Percentiles rank a stretch among this genome's conserved stretches.
Evolutionary conservation across 176 grass and related monocot species (phyloP).

Genomic region (Elymus sibiricus): DNA sequence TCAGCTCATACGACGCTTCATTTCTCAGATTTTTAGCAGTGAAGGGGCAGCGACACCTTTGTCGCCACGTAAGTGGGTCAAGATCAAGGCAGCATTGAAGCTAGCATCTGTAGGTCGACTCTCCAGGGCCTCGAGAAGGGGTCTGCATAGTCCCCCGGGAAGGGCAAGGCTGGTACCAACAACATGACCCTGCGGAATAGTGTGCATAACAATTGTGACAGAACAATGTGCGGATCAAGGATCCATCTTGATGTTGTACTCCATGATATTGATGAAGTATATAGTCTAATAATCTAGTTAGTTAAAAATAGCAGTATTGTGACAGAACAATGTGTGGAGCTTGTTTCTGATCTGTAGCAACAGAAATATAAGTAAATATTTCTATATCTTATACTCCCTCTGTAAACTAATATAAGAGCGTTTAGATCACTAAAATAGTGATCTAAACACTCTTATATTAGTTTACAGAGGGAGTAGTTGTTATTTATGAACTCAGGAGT

Average conservation of each 20-base stretch:
- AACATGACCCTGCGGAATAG: constrained; percentile 21
- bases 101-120: constrained; percentile 30
- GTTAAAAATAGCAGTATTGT: background rate
- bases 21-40: constrained; percentile 23
- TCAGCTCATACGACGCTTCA: constrained; percentile 28
- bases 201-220: background rate
- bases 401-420: no score
- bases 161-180: constrained; percentile 42
- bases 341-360: background rate
- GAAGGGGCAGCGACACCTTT: constrained; percentile 14
- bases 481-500: background rate
- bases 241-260: constrained; percentile 6
- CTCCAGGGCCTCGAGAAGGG: constrained; percentile 29
- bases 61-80: constrained; percentile 51
- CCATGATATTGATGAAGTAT: constrained; percentile 12
- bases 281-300: background rate
- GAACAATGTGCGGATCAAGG: constrained; percentile 13
- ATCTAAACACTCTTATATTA: no score
- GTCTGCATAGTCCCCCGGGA: background rate
- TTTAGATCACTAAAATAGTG: no score
- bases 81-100: constrained; percentile 42
- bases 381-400: background rate
- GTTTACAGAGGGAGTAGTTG: no score
- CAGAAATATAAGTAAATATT: background rate
- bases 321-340: background rate